These are phyloP conservation scores for Hypoxylon sp. DNA, from an alignment of 2,329 filamentous ascomycete genomes.

Conservation along the genomic window DNA sequence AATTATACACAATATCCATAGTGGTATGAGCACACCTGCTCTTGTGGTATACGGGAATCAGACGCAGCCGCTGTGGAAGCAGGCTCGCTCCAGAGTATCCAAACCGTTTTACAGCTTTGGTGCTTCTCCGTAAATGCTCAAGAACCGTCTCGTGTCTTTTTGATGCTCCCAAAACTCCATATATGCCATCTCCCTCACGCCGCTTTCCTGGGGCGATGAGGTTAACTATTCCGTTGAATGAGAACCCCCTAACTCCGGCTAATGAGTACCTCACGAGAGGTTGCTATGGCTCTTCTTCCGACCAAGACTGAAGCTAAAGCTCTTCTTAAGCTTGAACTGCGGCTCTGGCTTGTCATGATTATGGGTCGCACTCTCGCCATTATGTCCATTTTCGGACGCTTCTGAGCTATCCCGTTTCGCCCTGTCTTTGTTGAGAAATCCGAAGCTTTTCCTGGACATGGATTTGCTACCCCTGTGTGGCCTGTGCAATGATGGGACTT, in stretches of 20 bases:
- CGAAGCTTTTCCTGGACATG: slow-evolving; percentile 81
- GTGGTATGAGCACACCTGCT: slow-evolving; percentile 24
- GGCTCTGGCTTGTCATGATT: slow-evolving; percentile 58
- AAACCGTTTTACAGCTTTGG: slow-evolving; percentile 32
- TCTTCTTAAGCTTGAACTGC: slow-evolving; percentile 69
- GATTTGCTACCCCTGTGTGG: slow-evolving; percentile 83
- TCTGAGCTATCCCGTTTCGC: slow-evolving; percentile 56
- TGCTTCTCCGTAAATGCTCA: slow-evolving; percentile 41
- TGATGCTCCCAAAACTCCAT: slow-evolving; percentile 41
- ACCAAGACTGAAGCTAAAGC: slow-evolving; percentile 77
- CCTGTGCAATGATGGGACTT: slow-evolving; percentile 67
- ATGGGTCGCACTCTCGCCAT: slow-evolving; percentile 53
- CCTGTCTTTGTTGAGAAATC: slow-evolving; percentile 73
- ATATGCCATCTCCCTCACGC: slow-evolving; percentile 36
- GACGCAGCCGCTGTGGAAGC: slow-evolving; percentile 9
- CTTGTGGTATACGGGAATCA: slow-evolving; percentile 23
- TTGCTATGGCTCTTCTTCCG: slow-evolving; percentile 77
- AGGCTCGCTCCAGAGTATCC: slow-evolving; percentile 33
- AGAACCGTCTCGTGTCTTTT: slow-evolving; percentile 36
- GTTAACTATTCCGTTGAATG: slow-evolving; percentile 18
- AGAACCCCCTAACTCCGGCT: slow-evolving; percentile 29
- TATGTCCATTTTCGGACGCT: slow-evolving; percentile 52
- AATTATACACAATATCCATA: slow-evolving; percentile 38
- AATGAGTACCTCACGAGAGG: slow-evolving; percentile 49
- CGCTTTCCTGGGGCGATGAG: slow-evolving; percentile 22